These are phyloP conservation scores for Nephelium lappaceum DNA, from an alignment of 345 rosid species.

Conservation along the genomic window DNA sequence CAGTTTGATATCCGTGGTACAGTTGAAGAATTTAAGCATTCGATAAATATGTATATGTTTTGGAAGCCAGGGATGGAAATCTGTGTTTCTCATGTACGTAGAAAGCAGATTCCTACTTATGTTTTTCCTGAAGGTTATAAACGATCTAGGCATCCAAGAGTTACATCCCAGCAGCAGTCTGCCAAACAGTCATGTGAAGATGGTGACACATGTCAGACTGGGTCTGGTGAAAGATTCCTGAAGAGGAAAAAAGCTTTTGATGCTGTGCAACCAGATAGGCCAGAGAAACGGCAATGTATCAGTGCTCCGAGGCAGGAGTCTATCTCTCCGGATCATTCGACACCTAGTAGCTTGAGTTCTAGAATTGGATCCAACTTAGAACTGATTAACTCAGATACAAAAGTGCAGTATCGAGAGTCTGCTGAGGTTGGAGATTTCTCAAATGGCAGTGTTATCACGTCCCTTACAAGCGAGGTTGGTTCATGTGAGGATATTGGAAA, in stretches of 20 bases:
- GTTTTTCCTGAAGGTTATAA: constrained; percentile 54
- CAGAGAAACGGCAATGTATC: constrained; percentile 33
- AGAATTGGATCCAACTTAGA: constrained; percentile 13
- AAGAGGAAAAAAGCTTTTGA: constrained; percentile 47
- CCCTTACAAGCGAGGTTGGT: constrained; percentile 32
- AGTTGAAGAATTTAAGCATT: constrained; percentile 54
- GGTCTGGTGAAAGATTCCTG: constrained; percentile 34
- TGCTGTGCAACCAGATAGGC: constrained; percentile 25
- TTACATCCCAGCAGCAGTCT: constrained; percentile 28
- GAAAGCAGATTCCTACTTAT: constrained; percentile 62
- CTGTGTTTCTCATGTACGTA: constrained; percentile 60
- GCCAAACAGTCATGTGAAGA: constrained; percentile 33
- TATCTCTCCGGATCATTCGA: constrained; percentile 30
- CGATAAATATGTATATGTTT: constrained; percentile 54
- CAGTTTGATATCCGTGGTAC: constrained; percentile 76
- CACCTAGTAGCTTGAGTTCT: constrained; percentile 18
- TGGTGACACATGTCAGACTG: constrained; percentile 32
- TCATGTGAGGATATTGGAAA: constrained; percentile 43
- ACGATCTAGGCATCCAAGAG: constrained; percentile 35
- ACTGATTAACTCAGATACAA: constrained; percentile 6
- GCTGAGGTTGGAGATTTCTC: constrained; percentile 27
- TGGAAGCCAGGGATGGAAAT: constrained; percentile 81
- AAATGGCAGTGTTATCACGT: constrained; percentile 33
- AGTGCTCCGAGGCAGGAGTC: constrained; percentile 35
- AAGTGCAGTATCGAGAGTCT: neutral